Evolutionary conservation across 2,329 filamentous ascomycete genomes (phyloP).

Genomic region (Escovopsis sp.): DNA sequence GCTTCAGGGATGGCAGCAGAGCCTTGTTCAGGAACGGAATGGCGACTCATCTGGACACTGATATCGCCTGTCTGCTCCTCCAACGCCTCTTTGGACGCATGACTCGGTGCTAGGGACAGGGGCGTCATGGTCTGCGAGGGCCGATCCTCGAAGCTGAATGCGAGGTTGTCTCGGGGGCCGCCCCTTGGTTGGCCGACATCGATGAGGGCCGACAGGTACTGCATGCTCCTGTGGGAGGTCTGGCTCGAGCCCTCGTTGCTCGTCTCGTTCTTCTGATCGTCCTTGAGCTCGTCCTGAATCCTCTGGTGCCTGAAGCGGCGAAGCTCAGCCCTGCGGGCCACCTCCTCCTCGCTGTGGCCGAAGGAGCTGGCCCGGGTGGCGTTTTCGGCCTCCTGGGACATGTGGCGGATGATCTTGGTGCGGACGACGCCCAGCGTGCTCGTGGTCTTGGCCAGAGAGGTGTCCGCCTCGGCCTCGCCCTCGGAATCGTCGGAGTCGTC

Average conservation of each 20-base stretch:
- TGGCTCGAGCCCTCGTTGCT: conserved; percentile 19
- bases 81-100: not conserved
- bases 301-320: conserved; percentile 38
- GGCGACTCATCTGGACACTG: not conserved
- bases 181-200: conserved; percentile 17
- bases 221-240: conserved; percentile 12
- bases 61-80: not conserved
- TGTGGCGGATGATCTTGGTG: conserved; percentile 27
- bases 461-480: conserved; percentile 18
- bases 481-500: conserved; percentile 26
- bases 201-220: conserved; percentile 11
- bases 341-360: conserved; percentile 34
- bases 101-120: not conserved
- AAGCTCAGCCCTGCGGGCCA: conserved; percentile 39
- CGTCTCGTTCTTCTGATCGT: conserved; percentile 30
- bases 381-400: conserved; percentile 28
- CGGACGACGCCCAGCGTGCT: conserved; percentile 30
- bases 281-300: conserved; percentile 42
- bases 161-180: conserved; percentile 34
- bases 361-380: conserved; percentile 26
- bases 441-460: conserved; percentile 16
- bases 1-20: too few relatives aligned
- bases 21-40: too few relatives aligned
- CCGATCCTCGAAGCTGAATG: conserved; percentile 20
- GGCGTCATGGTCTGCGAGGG: not conserved